Conservation (phyloP, 805 yeast genomes). For the Ogataea paradorogensis region DNA sequence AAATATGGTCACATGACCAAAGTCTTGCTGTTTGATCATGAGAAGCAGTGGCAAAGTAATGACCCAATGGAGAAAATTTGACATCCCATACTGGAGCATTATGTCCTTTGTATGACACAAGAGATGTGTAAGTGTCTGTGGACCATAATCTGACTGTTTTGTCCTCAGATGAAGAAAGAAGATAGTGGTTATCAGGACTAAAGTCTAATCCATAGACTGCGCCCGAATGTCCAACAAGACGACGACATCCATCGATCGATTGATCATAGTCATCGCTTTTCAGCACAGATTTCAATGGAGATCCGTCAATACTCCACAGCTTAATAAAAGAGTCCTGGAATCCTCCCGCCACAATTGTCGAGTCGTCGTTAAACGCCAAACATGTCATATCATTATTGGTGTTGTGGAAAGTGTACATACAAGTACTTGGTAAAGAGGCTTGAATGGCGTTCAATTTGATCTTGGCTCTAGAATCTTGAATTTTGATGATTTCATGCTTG, state of each 20-base stretch:
- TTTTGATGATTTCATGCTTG: conserved; percentile 70
- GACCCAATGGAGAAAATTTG: conserved; percentile 89
- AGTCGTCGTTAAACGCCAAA: conserved; percentile 81
- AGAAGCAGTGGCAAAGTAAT: conserved; percentile 96
- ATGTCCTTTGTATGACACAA: conserved; percentile 95
- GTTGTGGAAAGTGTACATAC: conserved; percentile 98
- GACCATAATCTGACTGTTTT: conserved; percentile 93
- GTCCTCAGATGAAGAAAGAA: conserved; percentile 86
- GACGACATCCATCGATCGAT: conserved; percentile 36
- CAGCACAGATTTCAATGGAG: conserved; percentile 64
- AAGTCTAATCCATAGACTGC: conserved; percentile 89
- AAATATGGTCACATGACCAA: conserved; percentile 98
- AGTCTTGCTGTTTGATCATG: conserved; percentile 96
- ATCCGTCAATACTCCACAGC: conserved; percentile 91
- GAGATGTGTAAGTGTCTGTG: conserved; percentile 79
- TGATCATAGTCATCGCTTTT: conserved; percentile 51
- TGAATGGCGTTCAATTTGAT: conserved; percentile 67
- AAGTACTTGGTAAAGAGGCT: conserved; percentile 87
- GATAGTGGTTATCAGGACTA: conserved; percentile 82
- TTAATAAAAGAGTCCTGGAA: conserved; percentile 89
- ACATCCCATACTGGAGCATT: conserved; percentile 98
- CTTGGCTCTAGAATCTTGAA: conserved; percentile 78
- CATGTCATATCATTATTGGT: conserved; percentile 87
- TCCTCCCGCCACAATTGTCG: conserved; percentile 87
- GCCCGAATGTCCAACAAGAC: conserved; percentile 89